Evolutionary conservation across 139 green algal species (phyloP).

Genomic region (Volvox reticuliferus): DNA sequence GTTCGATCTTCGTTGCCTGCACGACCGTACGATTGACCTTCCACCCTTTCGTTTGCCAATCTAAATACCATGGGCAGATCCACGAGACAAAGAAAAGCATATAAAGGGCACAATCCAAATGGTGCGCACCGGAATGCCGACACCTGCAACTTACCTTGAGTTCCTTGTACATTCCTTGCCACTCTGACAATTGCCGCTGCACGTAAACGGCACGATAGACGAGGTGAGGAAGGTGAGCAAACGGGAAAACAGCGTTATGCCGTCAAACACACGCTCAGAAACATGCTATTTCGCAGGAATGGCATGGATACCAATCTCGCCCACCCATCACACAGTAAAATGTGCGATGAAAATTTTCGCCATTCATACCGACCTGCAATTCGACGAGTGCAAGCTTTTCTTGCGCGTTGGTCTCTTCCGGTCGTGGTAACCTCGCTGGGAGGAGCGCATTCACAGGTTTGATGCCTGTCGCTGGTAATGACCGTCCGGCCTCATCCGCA

Average conservation of each 20-base stretch:
- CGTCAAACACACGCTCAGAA: no score
- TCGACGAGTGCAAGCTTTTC: neutral
- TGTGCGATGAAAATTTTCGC: no score
- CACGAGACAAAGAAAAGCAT: no score
- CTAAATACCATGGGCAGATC: neutral
- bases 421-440: neutral
- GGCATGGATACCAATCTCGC: no score
- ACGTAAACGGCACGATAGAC: no score
- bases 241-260: no score
- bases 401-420: neutral
- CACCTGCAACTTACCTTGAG: slow-evolving; percentile 19
- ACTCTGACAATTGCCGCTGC: slow-evolving; percentile 29
- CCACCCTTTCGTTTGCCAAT: neutral
- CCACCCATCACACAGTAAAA: no score
- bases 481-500: neutral
- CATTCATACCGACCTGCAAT: slow-evolving; percentile 1
- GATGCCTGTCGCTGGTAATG: neutral
- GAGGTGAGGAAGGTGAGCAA: no score
- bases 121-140: neutral
- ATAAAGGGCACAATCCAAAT: no score
- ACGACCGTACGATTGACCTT: neutral
- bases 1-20: slow-evolving; percentile 24
- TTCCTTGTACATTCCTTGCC: slow-evolving; percentile 21
- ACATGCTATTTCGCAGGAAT: no score
- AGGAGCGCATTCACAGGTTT: slow-evolving; percentile 16